Conservation (phyloP, 1,284 basidiomycete species). For the Cryptococcus sp. region DNA sequence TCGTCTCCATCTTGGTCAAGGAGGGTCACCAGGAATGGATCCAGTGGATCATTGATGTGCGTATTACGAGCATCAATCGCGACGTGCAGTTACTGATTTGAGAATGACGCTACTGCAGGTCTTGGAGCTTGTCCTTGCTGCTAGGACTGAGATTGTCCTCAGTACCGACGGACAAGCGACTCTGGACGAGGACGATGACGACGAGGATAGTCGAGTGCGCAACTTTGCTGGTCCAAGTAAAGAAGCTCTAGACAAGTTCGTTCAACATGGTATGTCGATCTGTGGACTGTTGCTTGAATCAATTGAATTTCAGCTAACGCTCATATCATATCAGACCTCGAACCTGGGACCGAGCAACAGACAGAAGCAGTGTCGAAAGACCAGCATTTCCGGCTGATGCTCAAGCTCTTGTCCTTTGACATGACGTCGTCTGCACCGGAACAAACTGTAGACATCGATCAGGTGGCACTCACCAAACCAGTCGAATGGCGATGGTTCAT, state of each 20-base stretch:
- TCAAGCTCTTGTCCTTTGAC: slow-evolving; percentile 54
- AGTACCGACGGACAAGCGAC: slow-evolving; percentile 62
- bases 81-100: no score
- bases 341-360: slow-evolving; percentile 69
- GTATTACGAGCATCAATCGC: slow-evolving; percentile 34
- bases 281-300: no score
- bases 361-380: slow-evolving; percentile 75
- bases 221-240: slow-evolving; percentile 61
- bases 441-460: slow-evolving; percentile 12
- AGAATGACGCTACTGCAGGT: slow-evolving; percentile 58
- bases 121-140: slow-evolving; percentile 65
- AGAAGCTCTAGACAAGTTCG: slow-evolving; percentile 71
- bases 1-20: slow-evolving; percentile 72
- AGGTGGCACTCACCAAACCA: slow-evolving; percentile 8
- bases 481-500: slow-evolving; percentile 34
- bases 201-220: slow-evolving; percentile 50
- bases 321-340: slow-evolving; percentile 62
- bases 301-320: not conserved
- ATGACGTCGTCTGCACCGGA: slow-evolving; percentile 20
- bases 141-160: slow-evolving; percentile 69
- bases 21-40: slow-evolving; percentile 66
- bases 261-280: slow-evolving; percentile 67
- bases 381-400: slow-evolving; percentile 75
- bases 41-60: slow-evolving; percentile 76
- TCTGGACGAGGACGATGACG: slow-evolving; percentile 55